Conservation (phyloP, 306 rosid species). For the Inga leiocalycina region DNA sequence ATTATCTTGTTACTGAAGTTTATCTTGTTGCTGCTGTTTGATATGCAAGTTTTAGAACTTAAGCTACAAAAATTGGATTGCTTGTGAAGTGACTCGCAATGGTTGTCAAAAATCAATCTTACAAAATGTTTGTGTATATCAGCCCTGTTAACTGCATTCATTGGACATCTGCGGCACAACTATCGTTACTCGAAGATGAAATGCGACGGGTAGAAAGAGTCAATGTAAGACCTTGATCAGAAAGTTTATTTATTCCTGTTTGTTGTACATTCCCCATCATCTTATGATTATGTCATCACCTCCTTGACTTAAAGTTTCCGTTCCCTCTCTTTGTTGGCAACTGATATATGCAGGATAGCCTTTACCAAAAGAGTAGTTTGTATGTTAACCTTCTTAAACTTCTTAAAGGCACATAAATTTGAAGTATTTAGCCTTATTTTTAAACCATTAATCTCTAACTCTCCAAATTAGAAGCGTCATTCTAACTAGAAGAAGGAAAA, state of each 20-base stretch:
- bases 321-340: slow-evolving; percentile 27
- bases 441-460: background rate
- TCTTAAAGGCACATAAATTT: background rate
- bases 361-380: background rate
- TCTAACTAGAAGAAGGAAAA: background rate
- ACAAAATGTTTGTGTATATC: slow-evolving; percentile 35
- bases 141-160: slow-evolving; percentile 99
- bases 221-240: slow-evolving; percentile 60
- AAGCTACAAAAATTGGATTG: background rate
- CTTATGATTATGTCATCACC: slow-evolving; percentile 27
- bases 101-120: slow-evolving; percentile 18
- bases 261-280: background rate
- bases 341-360: slow-evolving; percentile 15
- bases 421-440: background rate
- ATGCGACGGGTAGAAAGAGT: slow-evolving; percentile 97
- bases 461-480: background rate
- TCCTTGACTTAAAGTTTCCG: slow-evolving; percentile 5
- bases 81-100: slow-evolving; percentile 21
- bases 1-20: background rate
- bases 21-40: background rate
- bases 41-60: slow-evolving; percentile 17
- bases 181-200: slow-evolving; percentile 94
- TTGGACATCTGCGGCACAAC: slow-evolving; percentile 96
- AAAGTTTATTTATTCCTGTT: slow-evolving; percentile 18
- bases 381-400: background rate